Evolutionary conservation across 2,329 filamentous ascomycete species (phyloP), one percentile per base, ranked within the genome.

Genomic region (Aureobasidium leucospermi): DNA sequence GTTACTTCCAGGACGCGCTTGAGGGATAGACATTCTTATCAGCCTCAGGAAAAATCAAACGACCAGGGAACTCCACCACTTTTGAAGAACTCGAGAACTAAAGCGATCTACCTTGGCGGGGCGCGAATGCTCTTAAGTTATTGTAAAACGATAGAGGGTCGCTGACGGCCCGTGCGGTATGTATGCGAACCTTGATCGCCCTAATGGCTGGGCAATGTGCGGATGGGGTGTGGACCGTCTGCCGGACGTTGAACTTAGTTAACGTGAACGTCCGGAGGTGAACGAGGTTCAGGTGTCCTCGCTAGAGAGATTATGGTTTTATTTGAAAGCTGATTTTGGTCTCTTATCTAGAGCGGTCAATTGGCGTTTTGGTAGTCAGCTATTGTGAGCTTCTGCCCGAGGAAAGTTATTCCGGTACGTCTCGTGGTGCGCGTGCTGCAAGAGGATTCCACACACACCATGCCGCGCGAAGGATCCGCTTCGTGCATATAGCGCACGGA

Each of bases 141-240:
- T 55, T 43, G 51, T 55, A 55, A 55, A 43, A 56, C 52, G 32
- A 46, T 34, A 55, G 39, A 45, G 29, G 47, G 29, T 43, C 29
- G 29, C 39, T 6, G 38, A 34, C 39, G 52, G 52, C 32, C 52
- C 41, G 52, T 56, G 52, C 52, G 41, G 36, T 46, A 38, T 45
- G 52, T 46, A 56, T 56, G 31, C 41, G 52, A 56, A 46, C 42
- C 32, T 56, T 46, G 52, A 56, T 38, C 41, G 41, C 16, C 31
- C 39, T 45, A 46, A 32, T n/a, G 52, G 41, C 52, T 46, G 41
- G 52, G 52, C 52, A 46, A 16, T 23, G 29, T 31, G 41, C 38
- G 16, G 16, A 13, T 45, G 39, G 23, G 52, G 41, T 45, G 41
- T 56, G 52, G 52, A 45, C 31, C 52, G 11, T 38, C 41, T 46